Percentiles rank a stretch among this genome's conserved stretches.
Evolutionary conservation across 768 basidiomycete genomes (phyloP).

Genomic region (Candolleomyces aberdarensis): DNA sequence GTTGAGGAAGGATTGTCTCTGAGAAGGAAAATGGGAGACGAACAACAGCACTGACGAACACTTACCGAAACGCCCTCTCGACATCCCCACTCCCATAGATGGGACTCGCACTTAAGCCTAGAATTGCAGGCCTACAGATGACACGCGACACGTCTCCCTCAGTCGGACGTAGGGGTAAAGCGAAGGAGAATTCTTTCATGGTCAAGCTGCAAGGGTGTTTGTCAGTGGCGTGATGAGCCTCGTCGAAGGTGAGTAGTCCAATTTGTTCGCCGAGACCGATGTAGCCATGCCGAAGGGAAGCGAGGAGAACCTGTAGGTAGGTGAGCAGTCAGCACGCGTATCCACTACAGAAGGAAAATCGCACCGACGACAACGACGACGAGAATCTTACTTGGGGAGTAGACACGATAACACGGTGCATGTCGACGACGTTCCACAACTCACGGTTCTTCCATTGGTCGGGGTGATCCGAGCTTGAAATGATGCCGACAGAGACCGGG

Average conservation of each 20-base stretch:
- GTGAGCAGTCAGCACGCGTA: background rate
- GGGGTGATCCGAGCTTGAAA: slow-evolving; percentile 69
- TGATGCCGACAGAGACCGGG: slow-evolving; percentile 60
- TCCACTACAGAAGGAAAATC: background rate
- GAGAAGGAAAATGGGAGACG: no score
- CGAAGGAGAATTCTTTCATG: slow-evolving; percentile 72
- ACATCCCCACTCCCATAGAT: slow-evolving; percentile 70
- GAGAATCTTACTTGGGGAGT: slow-evolving; percentile 40
- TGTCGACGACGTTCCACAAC: slow-evolving; percentile 59
- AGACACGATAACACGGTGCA: slow-evolving; percentile 64
- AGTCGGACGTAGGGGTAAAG: slow-evolving; percentile 35
- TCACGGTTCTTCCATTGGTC: slow-evolving; percentile 68
- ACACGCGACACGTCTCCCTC: background rate
- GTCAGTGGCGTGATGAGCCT: slow-evolving; percentile 75
- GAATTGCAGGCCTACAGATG: slow-evolving; percentile 51
- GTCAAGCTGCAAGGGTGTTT: slow-evolving; percentile 76
- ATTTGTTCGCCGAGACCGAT: slow-evolving; percentile 58
- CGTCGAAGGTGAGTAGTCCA: slow-evolving; percentile 70
- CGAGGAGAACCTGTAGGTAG: slow-evolving; percentile 59
- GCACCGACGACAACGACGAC: background rate
- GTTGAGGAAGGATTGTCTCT: no score
- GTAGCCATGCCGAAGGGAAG: slow-evolving; percentile 73
- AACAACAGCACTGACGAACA: background rate
- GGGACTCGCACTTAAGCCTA: slow-evolving; percentile 84
- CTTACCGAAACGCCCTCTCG: slow-evolving; percentile 56